Percentiles rank a stretch among this genome's conserved stretches.
Conservation (phyloP, 192 early-diverging fungal species). For the Coemansia sp. region DNA sequence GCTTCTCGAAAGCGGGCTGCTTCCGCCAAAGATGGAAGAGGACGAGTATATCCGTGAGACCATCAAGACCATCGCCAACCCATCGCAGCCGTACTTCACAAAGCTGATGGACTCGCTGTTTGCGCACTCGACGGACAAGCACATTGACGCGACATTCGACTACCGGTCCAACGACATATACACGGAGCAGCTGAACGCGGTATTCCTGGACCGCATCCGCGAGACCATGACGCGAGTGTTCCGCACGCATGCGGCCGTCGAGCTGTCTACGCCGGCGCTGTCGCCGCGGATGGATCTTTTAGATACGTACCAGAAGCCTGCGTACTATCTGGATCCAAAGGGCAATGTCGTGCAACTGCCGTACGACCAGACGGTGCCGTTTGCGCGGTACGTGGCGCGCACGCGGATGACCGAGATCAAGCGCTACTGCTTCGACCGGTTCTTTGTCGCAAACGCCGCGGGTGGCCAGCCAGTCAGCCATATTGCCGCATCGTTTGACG, state of each 20-base stretch:
- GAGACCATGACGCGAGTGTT: constrained; percentile 79
- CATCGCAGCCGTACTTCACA: constrained; percentile 82
- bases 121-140: constrained; percentile 68
- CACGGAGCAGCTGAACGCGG: constrained; percentile 60
- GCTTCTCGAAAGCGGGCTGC: constrained; percentile 71
- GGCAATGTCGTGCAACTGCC: constrained; percentile 84
- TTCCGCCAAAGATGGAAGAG: constrained; percentile 85
- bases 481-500: constrained; percentile 88
- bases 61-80: constrained; percentile 86
- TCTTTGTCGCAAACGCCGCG: constrained; percentile 74
- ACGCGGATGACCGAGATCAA: constrained; percentile 73
- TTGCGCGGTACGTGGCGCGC: constrained; percentile 80
- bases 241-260: constrained; percentile 78
- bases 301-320: constrained; percentile 68
- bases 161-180: constrained; percentile 59
- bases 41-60: constrained; percentile 90
- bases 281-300: constrained; percentile 66
- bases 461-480: constrained; percentile 83
- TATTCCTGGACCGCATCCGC: constrained; percentile 68
- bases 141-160: constrained; percentile 91
- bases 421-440: constrained; percentile 81
- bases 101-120: constrained; percentile 81
- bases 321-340: constrained; percentile 75
- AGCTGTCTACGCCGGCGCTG: constrained; percentile 77
- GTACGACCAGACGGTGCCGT: constrained; percentile 88